Evolutionary conservation across 1,139 yeast genomes (phyloP), one percentile per base, ranked within the genome.

Genomic region (Suhomyces bokatorum): DNA sequence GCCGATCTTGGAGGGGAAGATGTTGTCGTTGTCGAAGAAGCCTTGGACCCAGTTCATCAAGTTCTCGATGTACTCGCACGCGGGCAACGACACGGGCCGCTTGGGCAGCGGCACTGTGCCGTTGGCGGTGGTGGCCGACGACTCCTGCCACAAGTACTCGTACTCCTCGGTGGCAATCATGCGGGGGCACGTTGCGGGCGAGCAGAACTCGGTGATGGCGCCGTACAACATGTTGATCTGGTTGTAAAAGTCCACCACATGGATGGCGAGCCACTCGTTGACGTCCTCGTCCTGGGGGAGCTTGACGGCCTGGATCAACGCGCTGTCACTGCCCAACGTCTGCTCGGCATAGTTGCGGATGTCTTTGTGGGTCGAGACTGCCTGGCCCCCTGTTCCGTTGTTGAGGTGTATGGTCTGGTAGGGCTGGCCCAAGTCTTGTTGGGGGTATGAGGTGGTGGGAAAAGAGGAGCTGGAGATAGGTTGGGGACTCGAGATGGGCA

Each of bases 141-240:
- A 67, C 57, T 88, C 96, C 62, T 90, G 97, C 99, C 99, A 93
- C 49, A 93, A 77, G 60, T 93, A 93, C 66, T 93, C 99, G 62
- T 90, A 93, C 67, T 90, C 97, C 49, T 86, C 95, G 0, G 98
- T 91, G 12, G 99, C 99, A 45, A 87, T 89, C 99, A 93, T 93
- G 48, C 95, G 71, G 3, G 99, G 98, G 63, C 99, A 93, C 2
- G 96, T 80, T 15, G 71, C 66, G 1, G 98, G 97, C 0, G 97
- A 88, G 64, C 99, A 93, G 59, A 93, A 91, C 67, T 90, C 97
- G 1, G 99, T 91, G 49, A 95, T 87, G 6, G 98, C 85, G 11
- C 98, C 97, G 59, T 93, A 93, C 7, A 93, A 73, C 99, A 93
- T 93, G 66, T 93, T 93, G 58, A 91, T 85, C 64, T 93, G 99